A percentile compares a stretch with the other conserved stretches of the same genome.
These are phyloP conservation scores for Condylostoma magnum DNA, from an alignment of 169 alveolate species.

Conservation along the genomic window DNA sequence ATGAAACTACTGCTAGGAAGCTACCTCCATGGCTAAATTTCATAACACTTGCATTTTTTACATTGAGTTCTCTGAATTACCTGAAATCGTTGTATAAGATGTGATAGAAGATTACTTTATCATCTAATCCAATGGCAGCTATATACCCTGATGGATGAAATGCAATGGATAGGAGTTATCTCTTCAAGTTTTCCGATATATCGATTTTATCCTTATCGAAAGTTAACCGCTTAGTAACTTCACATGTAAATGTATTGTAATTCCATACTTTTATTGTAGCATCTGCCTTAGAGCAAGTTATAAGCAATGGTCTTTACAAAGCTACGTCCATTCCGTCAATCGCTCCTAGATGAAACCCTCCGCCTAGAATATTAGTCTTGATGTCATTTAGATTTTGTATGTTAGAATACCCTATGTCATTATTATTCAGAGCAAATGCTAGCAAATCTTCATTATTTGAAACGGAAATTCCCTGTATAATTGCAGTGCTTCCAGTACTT, in stretches of 20 bases:
- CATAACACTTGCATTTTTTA: constrained; percentile 51
- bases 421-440: constrained; percentile 17
- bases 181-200: constrained; percentile 38
- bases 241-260: constrained; percentile 57
- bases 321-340: constrained; percentile 63
- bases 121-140: constrained; percentile 77
- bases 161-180: constrained; percentile 47
- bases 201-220: constrained; percentile 7
- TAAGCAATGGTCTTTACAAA: constrained; percentile 55
- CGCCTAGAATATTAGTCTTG: constrained; percentile 6
- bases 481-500: constrained; percentile 13
- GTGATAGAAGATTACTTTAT: constrained; percentile 75
- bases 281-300: constrained; percentile 56
- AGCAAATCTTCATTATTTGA: constrained; percentile 10
- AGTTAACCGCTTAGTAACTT: constrained; percentile 42
- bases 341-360: constrained; percentile 41
- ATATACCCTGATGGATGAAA: constrained; percentile 85
- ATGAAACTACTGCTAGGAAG: constrained; percentile 62
- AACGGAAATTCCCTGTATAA: neutral
- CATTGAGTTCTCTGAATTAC: constrained; percentile 58
- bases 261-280: constrained; percentile 64
- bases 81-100: constrained; percentile 68
- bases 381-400: too few relatives aligned
- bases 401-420: constrained; percentile 22
- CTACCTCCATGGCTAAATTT: constrained; percentile 81